phyloP scores from a whole-genome alignment of 2,329 filamentous ascomycete genomes.

The Scortechinia acanthostroma region DNA sequence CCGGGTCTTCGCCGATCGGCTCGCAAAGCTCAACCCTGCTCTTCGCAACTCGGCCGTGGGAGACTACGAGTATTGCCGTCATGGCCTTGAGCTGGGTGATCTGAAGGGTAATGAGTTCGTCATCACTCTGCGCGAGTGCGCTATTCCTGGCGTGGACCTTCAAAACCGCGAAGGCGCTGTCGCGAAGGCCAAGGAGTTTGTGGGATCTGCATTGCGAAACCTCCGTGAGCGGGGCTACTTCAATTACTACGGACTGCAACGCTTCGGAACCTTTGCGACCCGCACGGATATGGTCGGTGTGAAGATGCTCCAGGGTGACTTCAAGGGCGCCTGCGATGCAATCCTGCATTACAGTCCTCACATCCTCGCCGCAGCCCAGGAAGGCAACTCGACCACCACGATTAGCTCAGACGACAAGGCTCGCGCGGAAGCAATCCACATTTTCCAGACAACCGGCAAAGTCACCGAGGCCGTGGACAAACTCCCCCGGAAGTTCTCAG shows the following conservation, averaged over 20 bases:
- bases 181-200: slow-evolving; percentile 33
- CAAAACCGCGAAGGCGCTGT: slow-evolving; percentile 37
- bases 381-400: slow-evolving; percentile 28
- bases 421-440: slow-evolving; percentile 71
- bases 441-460: slow-evolving; percentile 60
- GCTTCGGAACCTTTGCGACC: slow-evolving; percentile 81
- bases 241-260: slow-evolving; percentile 97
- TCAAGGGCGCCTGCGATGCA: slow-evolving; percentile 70
- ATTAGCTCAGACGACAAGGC: slow-evolving; percentile 70
- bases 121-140: slow-evolving; percentile 82
- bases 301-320: slow-evolving; percentile 75
- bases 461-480: slow-evolving; percentile 51
- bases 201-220: slow-evolving; percentile 54
- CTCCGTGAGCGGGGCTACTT: slow-evolving; percentile 76
- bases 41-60: slow-evolving; percentile 37
- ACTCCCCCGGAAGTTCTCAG: slow-evolving; percentile 75
- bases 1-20: slow-evolving; percentile 37
- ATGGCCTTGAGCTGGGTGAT: slow-evolving; percentile 74
- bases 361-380: slow-evolving; percentile 46
- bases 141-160: slow-evolving; percentile 39
- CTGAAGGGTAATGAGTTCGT: slow-evolving; percentile 85
- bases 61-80: slow-evolving; percentile 70
- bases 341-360: slow-evolving; percentile 69
- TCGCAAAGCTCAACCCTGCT: neutral
- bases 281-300: slow-evolving; percentile 81